Conservation (phyloP, 116 monocot genomes). For the Posidonia oceanica region DNA sequence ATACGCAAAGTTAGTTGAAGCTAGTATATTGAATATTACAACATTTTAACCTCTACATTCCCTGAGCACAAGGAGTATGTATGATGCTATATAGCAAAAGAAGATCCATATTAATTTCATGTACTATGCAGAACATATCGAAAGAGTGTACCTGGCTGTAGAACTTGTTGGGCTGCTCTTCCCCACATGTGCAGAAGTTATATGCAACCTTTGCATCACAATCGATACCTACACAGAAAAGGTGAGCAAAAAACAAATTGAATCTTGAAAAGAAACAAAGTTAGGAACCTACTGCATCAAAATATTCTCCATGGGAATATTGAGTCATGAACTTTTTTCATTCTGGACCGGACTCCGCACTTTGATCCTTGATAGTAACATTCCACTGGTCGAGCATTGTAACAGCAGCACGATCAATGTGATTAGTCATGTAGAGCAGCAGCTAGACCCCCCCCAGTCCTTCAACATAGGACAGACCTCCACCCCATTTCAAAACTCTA, state of each 20-base stretch:
- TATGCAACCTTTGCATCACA: constrained; percentile 98
- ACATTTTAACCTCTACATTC: too few species aligned
- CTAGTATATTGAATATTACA: too few species aligned
- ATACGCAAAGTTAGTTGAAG: too few species aligned
- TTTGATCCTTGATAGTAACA: constrained; percentile 51
- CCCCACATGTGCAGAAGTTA: constrained; percentile 63
- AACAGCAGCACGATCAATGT: constrained; percentile 69
- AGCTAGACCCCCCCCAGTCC: constrained; percentile 52
- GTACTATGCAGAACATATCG: too few species aligned
- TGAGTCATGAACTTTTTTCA: constrained; percentile 52
- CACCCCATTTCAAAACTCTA: constrained; percentile 72
- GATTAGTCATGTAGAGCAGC: constrained; percentile 23
- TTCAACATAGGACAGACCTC: constrained; percentile 63
- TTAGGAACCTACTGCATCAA: not conserved
- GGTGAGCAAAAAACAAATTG: not conserved
- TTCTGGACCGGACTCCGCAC: constrained; percentile 10
- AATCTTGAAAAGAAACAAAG: not conserved
- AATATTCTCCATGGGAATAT: not conserved
- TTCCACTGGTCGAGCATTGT: constrained; percentile 88
- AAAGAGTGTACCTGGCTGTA: constrained; percentile 47
- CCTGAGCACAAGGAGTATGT: too few species aligned
- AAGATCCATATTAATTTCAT: too few species aligned
- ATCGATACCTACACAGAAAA: constrained; percentile 48
- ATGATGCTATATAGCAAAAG: too few species aligned
- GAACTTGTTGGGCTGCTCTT: constrained; percentile 74